Conservation (phyloP, 305 asterid genomes). For the Petunia hybrid region DNA sequence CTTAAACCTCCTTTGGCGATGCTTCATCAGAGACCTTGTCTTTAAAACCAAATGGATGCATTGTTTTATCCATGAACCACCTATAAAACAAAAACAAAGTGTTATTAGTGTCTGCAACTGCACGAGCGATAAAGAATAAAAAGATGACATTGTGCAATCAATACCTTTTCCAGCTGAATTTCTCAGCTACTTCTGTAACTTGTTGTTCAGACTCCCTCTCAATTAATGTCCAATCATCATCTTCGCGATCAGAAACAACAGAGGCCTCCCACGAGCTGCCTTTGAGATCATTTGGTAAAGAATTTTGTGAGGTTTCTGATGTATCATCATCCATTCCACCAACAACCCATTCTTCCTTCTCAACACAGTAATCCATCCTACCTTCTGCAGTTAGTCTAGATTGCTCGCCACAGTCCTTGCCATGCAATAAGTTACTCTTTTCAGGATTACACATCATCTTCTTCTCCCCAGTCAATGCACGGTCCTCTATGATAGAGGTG, state of each 20-base stretch:
- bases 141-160: neutral
- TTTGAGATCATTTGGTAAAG: constrained; percentile 18
- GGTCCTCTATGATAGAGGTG: constrained; percentile 25
- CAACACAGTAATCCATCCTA: neutral
- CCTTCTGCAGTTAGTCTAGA: neutral
- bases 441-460: constrained; percentile 2
- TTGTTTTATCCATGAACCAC: constrained; percentile 25
- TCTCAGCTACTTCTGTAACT: constrained; percentile 20
- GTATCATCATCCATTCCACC: constrained; percentile 6
- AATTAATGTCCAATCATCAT: constrained; percentile 35
- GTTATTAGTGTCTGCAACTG: neutral
- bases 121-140: neutral
- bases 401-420: constrained; percentile 3
- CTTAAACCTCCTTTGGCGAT: constrained; percentile 21
- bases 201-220: constrained; percentile 13
- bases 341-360: too few species aligned
- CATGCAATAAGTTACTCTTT: constrained; percentile 4
- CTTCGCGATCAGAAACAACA: constrained; percentile 22
- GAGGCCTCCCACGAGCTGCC: constrained; percentile 5
- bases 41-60: constrained; percentile 1
- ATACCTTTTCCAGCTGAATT: constrained; percentile 31
- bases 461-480: constrained; percentile 8
- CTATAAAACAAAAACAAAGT: constrained; percentile 15
- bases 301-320: constrained; percentile 28
- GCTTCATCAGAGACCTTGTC: constrained; percentile 18